Evolutionary conservation across 192 early-diverging fungal species (phyloP).

Genomic region (Mortierella claussenii): DNA sequence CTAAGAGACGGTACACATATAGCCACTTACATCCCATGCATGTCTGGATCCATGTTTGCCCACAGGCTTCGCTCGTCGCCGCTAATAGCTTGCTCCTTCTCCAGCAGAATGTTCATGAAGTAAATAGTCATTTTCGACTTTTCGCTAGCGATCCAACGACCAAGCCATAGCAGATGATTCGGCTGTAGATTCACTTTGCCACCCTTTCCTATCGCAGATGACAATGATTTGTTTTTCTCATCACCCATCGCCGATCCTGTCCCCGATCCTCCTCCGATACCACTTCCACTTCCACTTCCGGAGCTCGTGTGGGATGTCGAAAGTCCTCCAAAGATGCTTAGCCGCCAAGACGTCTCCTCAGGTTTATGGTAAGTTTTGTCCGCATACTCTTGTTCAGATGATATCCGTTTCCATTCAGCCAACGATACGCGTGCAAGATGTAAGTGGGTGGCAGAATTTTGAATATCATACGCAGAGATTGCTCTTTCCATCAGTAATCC

Average conservation of each 20-base stretch:
- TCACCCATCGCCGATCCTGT: neutral
- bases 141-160: slow-evolving; percentile 55
- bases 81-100: slow-evolving; percentile 55
- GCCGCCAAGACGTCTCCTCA: slow-evolving; percentile 32
- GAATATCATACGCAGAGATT: slow-evolving; percentile 58
- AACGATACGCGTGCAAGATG: slow-evolving; percentile 46
- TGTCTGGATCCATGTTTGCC: slow-evolving; percentile 56
- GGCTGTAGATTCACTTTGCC: slow-evolving; percentile 48
- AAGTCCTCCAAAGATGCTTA: slow-evolving; percentile 22
- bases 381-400: slow-evolving; percentile 58
- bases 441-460: slow-evolving; percentile 56
- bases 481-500: slow-evolving; percentile 45
- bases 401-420: slow-evolving; percentile 54
- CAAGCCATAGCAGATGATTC: slow-evolving; percentile 55
- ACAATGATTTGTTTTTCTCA: slow-evolving; percentile 1
- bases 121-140: slow-evolving; percentile 64
- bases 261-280: neutral
- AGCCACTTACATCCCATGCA: slow-evolving; percentile 56
- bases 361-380: slow-evolving; percentile 40
- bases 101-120: slow-evolving; percentile 58
- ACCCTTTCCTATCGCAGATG: slow-evolving; percentile 21
- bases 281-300: neutral
- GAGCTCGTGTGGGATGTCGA: neutral
- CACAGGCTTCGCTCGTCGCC: slow-evolving; percentile 59
- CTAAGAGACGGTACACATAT: neutral